Percentiles rank a stretch among this genome's conserved stretches.
phyloP scores from a whole-genome alignment of 352 stramenopile genomes.

The Phytophthora pisi region DNA sequence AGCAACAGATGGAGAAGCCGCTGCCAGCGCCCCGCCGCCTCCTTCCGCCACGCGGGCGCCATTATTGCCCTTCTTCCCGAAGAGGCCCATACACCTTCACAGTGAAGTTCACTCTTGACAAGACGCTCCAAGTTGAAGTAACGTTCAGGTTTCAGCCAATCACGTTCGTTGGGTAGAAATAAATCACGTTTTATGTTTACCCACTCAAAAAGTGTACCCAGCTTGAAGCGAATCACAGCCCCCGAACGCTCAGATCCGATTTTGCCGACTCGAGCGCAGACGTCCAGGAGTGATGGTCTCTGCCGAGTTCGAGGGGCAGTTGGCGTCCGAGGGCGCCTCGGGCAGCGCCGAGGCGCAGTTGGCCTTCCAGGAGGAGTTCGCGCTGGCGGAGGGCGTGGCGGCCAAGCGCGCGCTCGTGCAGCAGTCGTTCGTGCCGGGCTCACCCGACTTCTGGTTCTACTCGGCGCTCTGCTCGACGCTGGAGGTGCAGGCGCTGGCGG shows the following conservation, averaged over 20 bases:
- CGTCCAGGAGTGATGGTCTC: slow-evolving; percentile 33
- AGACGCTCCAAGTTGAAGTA: slow-evolving; percentile 22
- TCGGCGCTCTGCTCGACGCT: slow-evolving; percentile 40
- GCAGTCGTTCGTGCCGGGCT: slow-evolving; percentile 22
- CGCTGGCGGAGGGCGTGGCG: slow-evolving; percentile 26
- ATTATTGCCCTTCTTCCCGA: slow-evolving; percentile 31
- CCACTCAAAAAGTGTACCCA: slow-evolving; percentile 15
- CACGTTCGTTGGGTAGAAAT: not conserved
- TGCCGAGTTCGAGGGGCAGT: slow-evolving; percentile 20
- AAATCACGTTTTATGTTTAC: not conserved
- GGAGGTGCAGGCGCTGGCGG: slow-evolving; percentile 44
- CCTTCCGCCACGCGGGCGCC: slow-evolving; percentile 46
- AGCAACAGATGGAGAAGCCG: slow-evolving; percentile 3
- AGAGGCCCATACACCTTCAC: slow-evolving; percentile 42
- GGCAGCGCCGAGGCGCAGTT: slow-evolving; percentile 25
- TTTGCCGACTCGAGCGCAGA: slow-evolving; percentile 9
- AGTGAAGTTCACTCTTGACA: too few species aligned
- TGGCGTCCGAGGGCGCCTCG: slow-evolving; percentile 31
- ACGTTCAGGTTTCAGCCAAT: slow-evolving; percentile 1
- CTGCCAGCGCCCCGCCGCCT: slow-evolving; percentile 19
- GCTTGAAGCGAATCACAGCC: not conserved
- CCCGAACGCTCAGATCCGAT: slow-evolving; percentile 10
- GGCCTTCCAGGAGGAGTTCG: slow-evolving; percentile 40
- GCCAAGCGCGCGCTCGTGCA: slow-evolving; percentile 40
- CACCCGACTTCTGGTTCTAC: slow-evolving; percentile 40